Evolutionary conservation across 192 early-diverging fungal genomes (phyloP).

Genomic region (Rhizophlyctis rosea): DNA sequence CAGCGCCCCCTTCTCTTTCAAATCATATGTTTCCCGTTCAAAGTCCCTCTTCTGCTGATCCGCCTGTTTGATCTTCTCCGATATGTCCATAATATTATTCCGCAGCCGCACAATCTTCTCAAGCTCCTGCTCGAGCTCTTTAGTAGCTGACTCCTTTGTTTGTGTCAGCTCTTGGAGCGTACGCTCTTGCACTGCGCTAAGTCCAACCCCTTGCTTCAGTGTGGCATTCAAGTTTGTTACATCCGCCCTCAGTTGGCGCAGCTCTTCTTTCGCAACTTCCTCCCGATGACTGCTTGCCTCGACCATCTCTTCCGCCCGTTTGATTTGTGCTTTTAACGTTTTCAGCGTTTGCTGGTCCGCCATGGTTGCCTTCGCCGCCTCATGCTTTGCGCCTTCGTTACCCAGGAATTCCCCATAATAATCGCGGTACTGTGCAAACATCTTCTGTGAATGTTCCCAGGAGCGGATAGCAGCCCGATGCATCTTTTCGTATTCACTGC

Average conservation of each 20-base stretch:
- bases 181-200: slow-evolving; percentile 52
- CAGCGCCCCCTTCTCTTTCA: slow-evolving; percentile 52
- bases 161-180: slow-evolving; percentile 51
- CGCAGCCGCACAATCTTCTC: slow-evolving; percentile 53
- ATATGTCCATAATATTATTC: slow-evolving; percentile 41
- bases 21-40: slow-evolving; percentile 54
- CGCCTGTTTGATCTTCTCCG: slow-evolving; percentile 48
- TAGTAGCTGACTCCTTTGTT: slow-evolving; percentile 49
- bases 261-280: slow-evolving; percentile 50
- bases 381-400: slow-evolving; percentile 29
- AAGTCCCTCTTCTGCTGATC: slow-evolving; percentile 49
- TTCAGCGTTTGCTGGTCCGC: slow-evolving; percentile 46
- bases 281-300: slow-evolving; percentile 42
- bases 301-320: slow-evolving; percentile 42
- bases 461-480: slow-evolving; percentile 41
- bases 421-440: slow-evolving; percentile 34
- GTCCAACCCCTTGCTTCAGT: slow-evolving; percentile 58
- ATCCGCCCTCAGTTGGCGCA: slow-evolving; percentile 49
- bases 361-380: slow-evolving; percentile 24
- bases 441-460: slow-evolving; percentile 31
- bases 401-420: slow-evolving; percentile 35
- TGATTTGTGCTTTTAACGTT: slow-evolving; percentile 45
- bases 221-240: slow-evolving; percentile 46
- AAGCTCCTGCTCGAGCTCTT: slow-evolving; percentile 58
- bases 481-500: slow-evolving; percentile 53